Percentiles rank a stretch among this genome's conserved stretches.
These are phyloP conservation scores for Alternaria novae-zelandiae DNA, from an alignment of 2,329 filamentous ascomycete genomes.

Conservation along the genomic window DNA sequence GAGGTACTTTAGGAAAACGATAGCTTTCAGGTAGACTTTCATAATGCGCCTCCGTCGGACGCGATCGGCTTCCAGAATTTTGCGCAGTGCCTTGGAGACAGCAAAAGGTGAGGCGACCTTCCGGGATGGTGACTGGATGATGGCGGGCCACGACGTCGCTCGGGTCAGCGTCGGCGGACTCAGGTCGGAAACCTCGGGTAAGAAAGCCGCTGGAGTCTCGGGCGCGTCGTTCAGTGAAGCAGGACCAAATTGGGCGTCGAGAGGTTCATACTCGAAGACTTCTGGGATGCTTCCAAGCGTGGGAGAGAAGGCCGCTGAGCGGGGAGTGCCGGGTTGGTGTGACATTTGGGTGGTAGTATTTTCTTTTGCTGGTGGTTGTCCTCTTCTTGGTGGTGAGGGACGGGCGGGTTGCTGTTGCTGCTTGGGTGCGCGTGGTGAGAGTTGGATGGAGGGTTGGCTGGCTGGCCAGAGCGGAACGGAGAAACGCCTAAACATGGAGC, in stretches of 20 bases:
- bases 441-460: constrained; percentile 21
- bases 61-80: constrained; percentile 31
- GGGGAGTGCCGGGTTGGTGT: constrained; percentile 17
- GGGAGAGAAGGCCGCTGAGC: constrained; percentile 28
- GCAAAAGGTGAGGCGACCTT: constrained; percentile 22
- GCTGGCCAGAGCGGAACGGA: constrained; percentile 24
- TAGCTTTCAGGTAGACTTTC: constrained; percentile 31
- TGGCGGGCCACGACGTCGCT: constrained; percentile 23
- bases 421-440: constrained; percentile 22
- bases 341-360: constrained; percentile 21
- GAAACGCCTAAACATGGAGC: constrained; percentile 21
- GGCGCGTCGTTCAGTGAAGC: constrained; percentile 23
- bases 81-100: constrained; percentile 29
- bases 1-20: constrained; percentile 31
- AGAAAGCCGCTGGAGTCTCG: constrained; percentile 23
- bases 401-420: constrained; percentile 3
- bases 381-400: constrained; percentile 11
- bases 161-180: constrained; percentile 26
- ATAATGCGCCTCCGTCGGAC: constrained; percentile 26
- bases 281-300: constrained; percentile 35
- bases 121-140: constrained; percentile 28
- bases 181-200: constrained; percentile 26
- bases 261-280: constrained; percentile 31
- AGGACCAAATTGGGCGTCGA: constrained; percentile 11
- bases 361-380: constrained; percentile 6